Evolutionary conservation across 1,139 yeast species (phyloP), one percentile per base, ranked within the genome.

Genomic region (Fermentozyma sake): DNA sequence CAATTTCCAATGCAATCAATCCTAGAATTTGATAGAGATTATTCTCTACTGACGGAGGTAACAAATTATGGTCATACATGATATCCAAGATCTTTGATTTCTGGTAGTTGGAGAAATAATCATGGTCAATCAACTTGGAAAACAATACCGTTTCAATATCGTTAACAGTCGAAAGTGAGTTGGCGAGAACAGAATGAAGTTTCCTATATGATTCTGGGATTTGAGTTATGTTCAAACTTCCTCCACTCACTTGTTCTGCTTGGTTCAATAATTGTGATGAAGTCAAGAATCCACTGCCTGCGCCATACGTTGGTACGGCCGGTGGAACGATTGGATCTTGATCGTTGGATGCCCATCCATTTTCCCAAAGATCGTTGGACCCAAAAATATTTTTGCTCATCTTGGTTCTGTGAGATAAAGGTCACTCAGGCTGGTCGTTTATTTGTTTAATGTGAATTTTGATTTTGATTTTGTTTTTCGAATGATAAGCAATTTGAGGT

Each of bases 331-430:
- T 10, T 14, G 29, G 24, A 9, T 30, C 7, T 30, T 30, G 29
- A 18, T 38, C 23, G 7, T 44, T 31, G 12, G 33, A 30, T 12
- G 59, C 58, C 72, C 72, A 66, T 11, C 64, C 70, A 37, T 61
- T 61, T 26, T 57, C 65, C 62, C 68, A 66, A 2, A 68, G 68
- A 37, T 63, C 69, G 10, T 57, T 66, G 2, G 42, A 34, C 7
- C 49, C 50, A 34, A 44, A 53, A 13, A 46, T 35, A 35, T 49
- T 50, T 28, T 41, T 52, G 34, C 35, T 50, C 42, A 38, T 37
- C 30, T 12, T 23, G 12, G 27, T 12, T 9, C 11, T 14, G n/a
- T 10, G 13, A 11, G 14, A 16, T 18, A 5, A 7, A 16, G 20
- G 17, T 10, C 6, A 10, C 14, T n/a, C n/a, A n/a, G n/a, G n/a